Evolutionary conservation across 139 green algal species (phyloP), one percentile per base, ranked within the genome.

Genomic region (Chlamydomonas schloesseri): DNA sequence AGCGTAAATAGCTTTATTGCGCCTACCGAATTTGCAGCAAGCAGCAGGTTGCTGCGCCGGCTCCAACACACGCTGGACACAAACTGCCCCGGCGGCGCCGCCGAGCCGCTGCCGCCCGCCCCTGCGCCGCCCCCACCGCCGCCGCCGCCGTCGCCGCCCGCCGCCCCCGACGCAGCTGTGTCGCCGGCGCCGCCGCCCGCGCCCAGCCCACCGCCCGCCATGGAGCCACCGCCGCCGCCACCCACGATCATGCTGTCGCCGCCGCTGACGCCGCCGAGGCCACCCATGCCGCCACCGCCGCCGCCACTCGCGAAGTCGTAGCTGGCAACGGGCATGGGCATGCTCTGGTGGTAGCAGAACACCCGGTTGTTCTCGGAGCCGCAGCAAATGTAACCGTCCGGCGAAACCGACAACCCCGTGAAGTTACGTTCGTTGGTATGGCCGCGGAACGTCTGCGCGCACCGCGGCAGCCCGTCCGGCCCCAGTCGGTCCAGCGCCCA

Each of bases 361-460:
- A 93, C 90, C 42, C 82, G 62, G 74, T 93, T 93, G 36, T 88
- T 97, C 76, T 99, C 97, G 33, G 88, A 96, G 58, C 97, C 97
- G 75, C 95, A 97, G 8, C 95, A 96, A 9, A 98, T 86, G 65
- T 98, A 96, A 42, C 81, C 81, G 36, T 87, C 81, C 9, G 67
- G 80, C 2, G 96, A 90, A 0, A 94, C 93, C 20, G 82, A 91
- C 31, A 99, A 88, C 11, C 97, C 97, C 31, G 98, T 95, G 90
- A 99, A 99, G 90, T 99, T 98, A 71, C 96, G 96, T 89, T 98
- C 94, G 72, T 99, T 99, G 57, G 76, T 71, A 88, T 99, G 97
- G n/a, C 97, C 97, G 2, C 55, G 69, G 26, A 77, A 85, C 10
- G 72, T 33, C 79, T 69, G 79, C 65, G 10, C 50, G 67, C 79